Conservation (phyloP, 1,284 basidiomycete species). For the Phenoliferia sp. region DNA sequence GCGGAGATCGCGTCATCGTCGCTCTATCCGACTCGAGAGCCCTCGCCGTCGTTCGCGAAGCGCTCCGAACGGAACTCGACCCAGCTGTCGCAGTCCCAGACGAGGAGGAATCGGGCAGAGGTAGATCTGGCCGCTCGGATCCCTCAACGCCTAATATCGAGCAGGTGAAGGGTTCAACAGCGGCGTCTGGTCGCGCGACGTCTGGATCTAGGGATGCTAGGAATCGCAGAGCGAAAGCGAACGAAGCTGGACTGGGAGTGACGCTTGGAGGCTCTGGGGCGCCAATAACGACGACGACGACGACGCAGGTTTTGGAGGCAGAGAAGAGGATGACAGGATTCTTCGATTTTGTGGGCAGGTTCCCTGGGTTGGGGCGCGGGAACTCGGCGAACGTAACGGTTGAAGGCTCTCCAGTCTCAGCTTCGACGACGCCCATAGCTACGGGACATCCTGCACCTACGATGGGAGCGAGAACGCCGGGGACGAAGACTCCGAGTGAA, state of each 20-base stretch:
- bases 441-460: too few relatives aligned
- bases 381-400: background rate
- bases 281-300: too few relatives aligned
- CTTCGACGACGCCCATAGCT: background rate
- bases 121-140: too few relatives aligned
- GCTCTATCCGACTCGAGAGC: constrained; percentile 28
- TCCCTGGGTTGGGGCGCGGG: background rate
- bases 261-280: too few relatives aligned
- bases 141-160: background rate
- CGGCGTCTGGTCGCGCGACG: too few relatives aligned
- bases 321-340: background rate
- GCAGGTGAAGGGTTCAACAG: too few relatives aligned
- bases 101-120: background rate
- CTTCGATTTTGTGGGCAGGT: background rate
- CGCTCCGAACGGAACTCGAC: constrained; percentile 8
- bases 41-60: constrained; percentile 18
- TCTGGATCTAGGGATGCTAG: background rate
- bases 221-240: background rate
- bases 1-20: constrained; percentile 13
- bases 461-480: too few relatives aligned
- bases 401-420: too few relatives aligned
- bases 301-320: background rate
- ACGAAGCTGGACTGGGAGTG: background rate
- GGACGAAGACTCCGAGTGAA: too few relatives aligned
- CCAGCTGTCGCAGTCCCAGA: background rate